Evolutionary conservation across 139 green algal genomes (phyloP).

Genomic region (Gonium pectorale): DNA sequence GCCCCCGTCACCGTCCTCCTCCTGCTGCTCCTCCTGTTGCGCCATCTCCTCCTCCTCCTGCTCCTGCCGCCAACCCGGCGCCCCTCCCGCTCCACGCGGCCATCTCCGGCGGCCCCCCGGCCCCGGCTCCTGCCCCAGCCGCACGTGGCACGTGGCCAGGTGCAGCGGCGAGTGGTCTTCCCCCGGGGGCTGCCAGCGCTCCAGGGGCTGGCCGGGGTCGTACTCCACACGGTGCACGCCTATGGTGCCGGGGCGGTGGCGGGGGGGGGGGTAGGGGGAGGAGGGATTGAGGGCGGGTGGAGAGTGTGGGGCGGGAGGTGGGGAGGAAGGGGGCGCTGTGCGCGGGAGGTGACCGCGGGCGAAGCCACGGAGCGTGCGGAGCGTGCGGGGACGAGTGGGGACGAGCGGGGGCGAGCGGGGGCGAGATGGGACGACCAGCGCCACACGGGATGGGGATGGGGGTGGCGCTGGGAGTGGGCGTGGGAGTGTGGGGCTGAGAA

Average conservation of each 20-base stretch:
- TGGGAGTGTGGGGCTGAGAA: not conserved
- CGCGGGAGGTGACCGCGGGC: too few species aligned
- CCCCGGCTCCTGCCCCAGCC: not conserved
- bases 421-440: too few species aligned
- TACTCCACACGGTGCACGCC: not conserved
- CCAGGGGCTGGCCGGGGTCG: not conserved
- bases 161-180: not conserved
- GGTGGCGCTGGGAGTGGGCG: too few species aligned
- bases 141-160: slow-evolving; percentile 21
- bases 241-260: not conserved
- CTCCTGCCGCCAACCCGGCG: not conserved
- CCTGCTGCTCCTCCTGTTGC: too few species aligned
- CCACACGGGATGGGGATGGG: too few species aligned
- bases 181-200: not conserved
- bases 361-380: too few species aligned
- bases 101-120: not conserved
- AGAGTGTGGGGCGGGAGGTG: too few species aligned
- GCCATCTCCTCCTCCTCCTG: not conserved
- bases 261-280: not conserved
- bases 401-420: too few species aligned
- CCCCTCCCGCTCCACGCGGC: not conserved
- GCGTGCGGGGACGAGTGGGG: too few species aligned
- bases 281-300: not conserved
- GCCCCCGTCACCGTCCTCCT: too few species aligned
- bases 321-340: too few species aligned